Percentiles rank a stretch among this genome's conserved stretches.
Evolutionary conservation across 768 basidiomycete species (phyloP).

Genomic region (Xerocomus potaroensis): DNA sequence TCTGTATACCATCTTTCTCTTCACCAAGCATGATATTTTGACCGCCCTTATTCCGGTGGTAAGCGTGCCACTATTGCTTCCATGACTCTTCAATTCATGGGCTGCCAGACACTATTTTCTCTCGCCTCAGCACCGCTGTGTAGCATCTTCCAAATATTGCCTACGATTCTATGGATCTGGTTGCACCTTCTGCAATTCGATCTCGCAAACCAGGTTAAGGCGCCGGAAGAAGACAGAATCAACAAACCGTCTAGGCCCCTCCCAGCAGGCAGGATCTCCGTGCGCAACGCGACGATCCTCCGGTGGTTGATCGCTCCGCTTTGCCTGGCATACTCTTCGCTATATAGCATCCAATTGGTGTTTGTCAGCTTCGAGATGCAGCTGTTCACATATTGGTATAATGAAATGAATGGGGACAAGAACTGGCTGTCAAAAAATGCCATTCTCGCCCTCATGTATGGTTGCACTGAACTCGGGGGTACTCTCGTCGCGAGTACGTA

Average conservation of each 20-base stretch:
- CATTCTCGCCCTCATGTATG: conserved; percentile 37
- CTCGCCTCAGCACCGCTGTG: conserved; percentile 30
- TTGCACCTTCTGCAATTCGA: conserved; percentile 41
- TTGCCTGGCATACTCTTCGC: conserved; percentile 33
- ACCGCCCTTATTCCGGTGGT: conserved; percentile 47
- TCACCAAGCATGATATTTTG: conserved; percentile 44
- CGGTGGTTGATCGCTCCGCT: conserved; percentile 34
- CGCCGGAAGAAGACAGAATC: conserved; percentile 38
- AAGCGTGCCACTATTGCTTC: conserved; percentile 5
- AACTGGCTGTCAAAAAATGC: conserved; percentile 38
- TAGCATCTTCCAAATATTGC: conserved; percentile 12
- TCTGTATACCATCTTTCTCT: conserved; percentile 34
- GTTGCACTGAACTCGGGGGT: conserved; percentile 35
- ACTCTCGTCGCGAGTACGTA: conserved; percentile 37
- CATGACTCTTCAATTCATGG: background rate
- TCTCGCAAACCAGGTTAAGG: conserved; percentile 41
- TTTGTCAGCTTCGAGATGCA: conserved; percentile 33
- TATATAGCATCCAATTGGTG: conserved; percentile 31
- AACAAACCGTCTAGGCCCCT: conserved; percentile 46
- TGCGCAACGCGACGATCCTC: conserved; percentile 31
- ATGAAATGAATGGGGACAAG: conserved; percentile 35
- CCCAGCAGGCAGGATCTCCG: conserved; percentile 38
- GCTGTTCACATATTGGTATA: conserved; percentile 34
- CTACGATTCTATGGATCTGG: conserved; percentile 41
- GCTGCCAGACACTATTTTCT: conserved; percentile 32